Base-by-base conservation (phyloP, 2,329 filamentous ascomycete genomes). In the Exophiala lecanii-corni region DNA sequence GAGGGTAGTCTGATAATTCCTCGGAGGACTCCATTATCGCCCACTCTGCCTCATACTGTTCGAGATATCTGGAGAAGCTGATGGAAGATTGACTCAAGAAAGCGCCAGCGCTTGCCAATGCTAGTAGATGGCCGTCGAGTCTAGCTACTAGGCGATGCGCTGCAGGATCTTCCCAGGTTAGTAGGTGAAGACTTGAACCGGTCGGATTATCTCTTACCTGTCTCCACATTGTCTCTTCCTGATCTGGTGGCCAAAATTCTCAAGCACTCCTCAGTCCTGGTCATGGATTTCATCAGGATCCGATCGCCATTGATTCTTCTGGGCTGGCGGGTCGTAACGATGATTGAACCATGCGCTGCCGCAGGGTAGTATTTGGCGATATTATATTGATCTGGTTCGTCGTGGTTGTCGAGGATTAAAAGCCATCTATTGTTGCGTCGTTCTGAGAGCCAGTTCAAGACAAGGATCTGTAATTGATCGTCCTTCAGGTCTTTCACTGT, bases 71-170 rank as follows among this genome's bases (percentile, higher is more conserved):
- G 0, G 37, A 41, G n/a, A 61, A 62, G 23, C 46, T 67, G 1
- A 58, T 66, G 26, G 61, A 45, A 18, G 62, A 60, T 35, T 69
- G 49, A 19, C 59, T 43, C 10, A 74, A 62, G 45, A 70, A 75
- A 0, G 66, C 60, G 4, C 69, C 68, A 13, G 71, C 71, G 12
- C 68, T 65, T 3, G 68, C 56, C 12, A 75, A 61, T 2, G 71
- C 70, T 20, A 75, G 61, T 9, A 69, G 70, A 19, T 73, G 62
- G 3, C 71, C 67, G 45, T 69, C 64, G 1, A 75, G 64, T 36
- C 56, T 53, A 23, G 54, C 43, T 2, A 58, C 58, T 45, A 72
- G 61, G 9, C 9, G n/a, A 19, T 18, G 19, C 13, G 51, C 51
- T 35, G 34, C 32, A 39, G 30, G 25, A 36, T 51, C 49, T 50